These are phyloP conservation scores for Verbascum thapsus DNA, from an alignment of 257 asterid genomes.

Conservation along the genomic window DNA sequence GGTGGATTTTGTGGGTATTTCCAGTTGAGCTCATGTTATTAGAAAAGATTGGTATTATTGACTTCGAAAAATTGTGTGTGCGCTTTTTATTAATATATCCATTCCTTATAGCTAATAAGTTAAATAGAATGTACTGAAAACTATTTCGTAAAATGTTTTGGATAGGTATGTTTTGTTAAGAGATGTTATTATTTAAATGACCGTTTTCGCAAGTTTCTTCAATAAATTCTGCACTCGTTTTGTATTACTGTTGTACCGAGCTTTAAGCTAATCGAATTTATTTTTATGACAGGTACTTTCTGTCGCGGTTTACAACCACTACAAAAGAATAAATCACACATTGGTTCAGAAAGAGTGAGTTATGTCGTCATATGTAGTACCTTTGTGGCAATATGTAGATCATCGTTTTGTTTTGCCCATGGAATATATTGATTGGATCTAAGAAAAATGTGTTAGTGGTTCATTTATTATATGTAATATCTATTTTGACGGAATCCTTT, in stretches of 20 bases:
- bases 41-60: not conserved
- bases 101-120: not conserved
- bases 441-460: constrained; percentile 7
- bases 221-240: constrained; percentile 1
- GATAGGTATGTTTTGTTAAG: constrained; percentile 14
- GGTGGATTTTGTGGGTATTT: not conserved
- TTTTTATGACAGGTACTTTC: constrained; percentile 70
- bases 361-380: constrained; percentile 14
- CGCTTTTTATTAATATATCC: not conserved
- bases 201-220: constrained; percentile 1
- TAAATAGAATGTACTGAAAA: not conserved
- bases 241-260: not conserved
- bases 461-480: constrained; percentile 12
- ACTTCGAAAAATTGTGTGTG: not conserved
- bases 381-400: constrained; percentile 2
- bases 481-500: not conserved
- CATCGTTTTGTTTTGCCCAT: not conserved
- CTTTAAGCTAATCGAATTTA: constrained; percentile 28
- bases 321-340: constrained; percentile 70
- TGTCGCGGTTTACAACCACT: constrained; percentile 94
- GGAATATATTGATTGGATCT: not conserved
- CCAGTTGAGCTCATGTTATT: constrained; percentile 14
- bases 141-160: not conserved
- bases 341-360: constrained; percentile 63
- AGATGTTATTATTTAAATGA: constrained; percentile 17